A percentile compares a stretch with the other conserved stretches of the same genome.
Evolutionary conservation across 441 rosid species (phyloP).

Genomic region (Dalechampia spathulata): DNA sequence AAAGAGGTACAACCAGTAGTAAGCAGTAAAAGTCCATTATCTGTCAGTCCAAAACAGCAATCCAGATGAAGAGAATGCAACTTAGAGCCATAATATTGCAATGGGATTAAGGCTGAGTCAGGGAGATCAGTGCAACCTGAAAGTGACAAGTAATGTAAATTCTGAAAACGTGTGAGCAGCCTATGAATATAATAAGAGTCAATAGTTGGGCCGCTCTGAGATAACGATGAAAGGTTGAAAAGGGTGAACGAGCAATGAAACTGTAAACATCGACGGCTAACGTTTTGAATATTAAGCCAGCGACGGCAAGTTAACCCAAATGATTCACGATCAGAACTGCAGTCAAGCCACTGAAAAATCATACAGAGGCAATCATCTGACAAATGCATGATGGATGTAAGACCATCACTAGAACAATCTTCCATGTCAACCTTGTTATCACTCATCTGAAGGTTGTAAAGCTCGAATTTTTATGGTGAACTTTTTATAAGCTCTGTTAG

Average conservation of each 20-base stretch:
- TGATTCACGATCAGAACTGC: conserved; percentile 43
- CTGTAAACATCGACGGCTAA: conserved; percentile 42
- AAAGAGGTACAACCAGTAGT: conserved; percentile 50
- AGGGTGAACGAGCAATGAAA: conserved; percentile 46
- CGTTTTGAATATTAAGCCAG: conserved; percentile 62
- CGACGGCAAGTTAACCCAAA: conserved; percentile 67
- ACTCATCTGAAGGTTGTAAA: conserved; percentile 49
- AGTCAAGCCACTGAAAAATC: conserved; percentile 41
- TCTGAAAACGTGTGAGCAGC: conserved; percentile 63
- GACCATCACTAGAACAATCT: conserved; percentile 23
- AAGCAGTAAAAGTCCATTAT: conserved; percentile 44
- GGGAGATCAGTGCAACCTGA: conserved; percentile 59
- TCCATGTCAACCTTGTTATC: conserved; percentile 34
- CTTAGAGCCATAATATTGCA: conserved; percentile 40
- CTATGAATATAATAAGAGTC: conserved; percentile 41
- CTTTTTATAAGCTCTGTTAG: conserved; percentile 34
- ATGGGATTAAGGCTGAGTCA: conserved; percentile 45
- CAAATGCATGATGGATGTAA: conserved; percentile 36
- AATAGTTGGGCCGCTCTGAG: conserved; percentile 28
- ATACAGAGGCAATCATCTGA: conserved; percentile 63
- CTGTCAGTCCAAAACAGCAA: conserved; percentile 62
- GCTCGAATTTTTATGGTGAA: conserved; percentile 42
- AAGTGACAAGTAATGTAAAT: conserved; percentile 48
- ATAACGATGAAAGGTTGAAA: conserved; percentile 19
- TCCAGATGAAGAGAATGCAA: conserved; percentile 51